A percentile compares a stretch with the other conserved stretches of the same genome.
These are phyloP conservation scores for Digitaria exilis DNA, from an alignment of 202 grass and related monocot genomes.

Conservation along the genomic window DNA sequence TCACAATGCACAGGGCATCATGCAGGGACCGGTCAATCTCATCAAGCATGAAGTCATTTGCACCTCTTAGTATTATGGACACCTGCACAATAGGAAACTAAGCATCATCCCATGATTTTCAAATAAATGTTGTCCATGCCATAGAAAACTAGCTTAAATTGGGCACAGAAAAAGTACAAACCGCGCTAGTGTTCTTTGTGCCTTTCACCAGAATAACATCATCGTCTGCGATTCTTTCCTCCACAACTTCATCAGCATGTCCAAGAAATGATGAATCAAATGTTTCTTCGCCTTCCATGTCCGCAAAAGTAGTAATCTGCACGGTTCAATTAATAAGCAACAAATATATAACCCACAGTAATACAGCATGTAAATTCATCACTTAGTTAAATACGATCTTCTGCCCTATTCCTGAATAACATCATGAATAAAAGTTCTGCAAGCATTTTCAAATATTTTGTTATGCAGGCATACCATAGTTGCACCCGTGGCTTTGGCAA, in stretches of 20 bases:
- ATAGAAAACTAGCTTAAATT: not conserved
- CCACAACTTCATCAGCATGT: slow-evolving; percentile 80
- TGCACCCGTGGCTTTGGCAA: slow-evolving; percentile 93
- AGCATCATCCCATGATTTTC: not conserved
- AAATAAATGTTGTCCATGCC: not conserved
- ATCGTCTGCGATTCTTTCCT: slow-evolving; percentile 92
- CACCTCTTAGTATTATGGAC: slow-evolving; percentile 91
- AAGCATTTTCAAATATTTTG: not conserved
- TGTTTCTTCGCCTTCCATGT: slow-evolving; percentile 99
- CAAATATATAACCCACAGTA: not conserved
- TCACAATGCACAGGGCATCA: slow-evolving; percentile 87
- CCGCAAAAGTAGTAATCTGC: slow-evolving; percentile 92
- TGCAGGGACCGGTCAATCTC: slow-evolving; percentile 92
- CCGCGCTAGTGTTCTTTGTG: slow-evolving; percentile 85
- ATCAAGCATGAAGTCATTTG: slow-evolving; percentile 95
- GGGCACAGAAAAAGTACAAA: slow-evolving; percentile 45
- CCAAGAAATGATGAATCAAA: slow-evolving; percentile 87
- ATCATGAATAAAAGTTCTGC: not conserved
- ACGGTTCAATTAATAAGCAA: not conserved
- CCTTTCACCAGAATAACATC: slow-evolving; percentile 95
- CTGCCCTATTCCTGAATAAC: not conserved
- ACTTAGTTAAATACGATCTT: not conserved
- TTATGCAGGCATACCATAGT: slow-evolving; percentile 57
- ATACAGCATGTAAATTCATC: not conserved
- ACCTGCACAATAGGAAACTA: slow-evolving; percentile 56